These are phyloP conservation scores for Trypanosoma mega DNA, from an alignment of 208 protist species.

Conservation along the genomic window DNA sequence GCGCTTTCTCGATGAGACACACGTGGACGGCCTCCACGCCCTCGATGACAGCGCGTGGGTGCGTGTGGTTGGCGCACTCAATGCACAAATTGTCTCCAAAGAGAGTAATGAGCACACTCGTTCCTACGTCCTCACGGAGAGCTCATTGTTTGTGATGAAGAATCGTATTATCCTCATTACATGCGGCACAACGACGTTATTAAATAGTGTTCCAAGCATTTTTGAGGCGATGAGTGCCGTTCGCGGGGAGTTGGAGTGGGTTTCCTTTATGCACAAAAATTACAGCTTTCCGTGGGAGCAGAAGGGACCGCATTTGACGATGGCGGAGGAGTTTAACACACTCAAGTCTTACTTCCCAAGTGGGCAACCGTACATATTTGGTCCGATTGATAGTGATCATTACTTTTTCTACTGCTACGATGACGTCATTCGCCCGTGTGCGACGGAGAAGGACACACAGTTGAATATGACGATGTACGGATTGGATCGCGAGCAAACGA, in stretches of 20 bases:
- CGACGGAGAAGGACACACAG: constrained; percentile 70
- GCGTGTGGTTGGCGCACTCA: constrained; percentile 64
- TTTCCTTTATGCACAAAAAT: constrained; percentile 93
- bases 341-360: constrained; percentile 82
- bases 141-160: constrained; percentile 92
- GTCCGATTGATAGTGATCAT: constrained; percentile 89
- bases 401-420: constrained; percentile 93
- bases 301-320: constrained; percentile 79
- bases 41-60: constrained; percentile 72
- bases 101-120: constrained; percentile 83
- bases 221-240: constrained; percentile 77
- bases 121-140: constrained; percentile 93
- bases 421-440: constrained; percentile 74
- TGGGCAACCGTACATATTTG: constrained; percentile 88
- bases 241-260: constrained; percentile 82
- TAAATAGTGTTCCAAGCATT: constrained; percentile 85
- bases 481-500: constrained; percentile 71
- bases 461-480: constrained; percentile 93
- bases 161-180: constrained; percentile 92
- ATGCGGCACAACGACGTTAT: constrained; percentile 93
- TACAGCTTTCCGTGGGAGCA: constrained; percentile 92
- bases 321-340: constrained; percentile 74
- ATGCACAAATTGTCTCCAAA: constrained; percentile 86
- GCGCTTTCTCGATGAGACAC: constrained; percentile 61
- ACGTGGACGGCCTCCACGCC: constrained; percentile 62